Evolutionary conservation across 2,329 filamentous ascomycete species (phyloP), one percentile per base, ranked within the genome.

Genomic region (Dactylellina parvicollis): DNA sequence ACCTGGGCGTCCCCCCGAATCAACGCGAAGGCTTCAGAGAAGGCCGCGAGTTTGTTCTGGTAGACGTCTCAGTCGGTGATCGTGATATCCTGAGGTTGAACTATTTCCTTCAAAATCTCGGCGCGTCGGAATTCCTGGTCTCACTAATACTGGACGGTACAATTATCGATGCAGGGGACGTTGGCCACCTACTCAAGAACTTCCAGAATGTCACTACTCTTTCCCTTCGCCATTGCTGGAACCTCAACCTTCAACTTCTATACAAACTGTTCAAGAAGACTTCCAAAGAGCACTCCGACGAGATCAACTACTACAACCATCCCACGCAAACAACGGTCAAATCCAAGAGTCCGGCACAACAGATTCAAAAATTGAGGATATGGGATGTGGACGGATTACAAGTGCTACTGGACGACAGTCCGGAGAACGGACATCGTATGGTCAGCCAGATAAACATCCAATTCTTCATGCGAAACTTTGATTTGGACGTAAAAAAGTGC

Each of bases 251-350:
- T 20, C 69, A 73, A 24, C 60, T 66, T 32, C 46, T 73, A 4
- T 73, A 73, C 24, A 65, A 66, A 24, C 60, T 73, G 1, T 73
- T 73, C 20, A 73, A 73, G 50, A 73, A 73, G 47, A 73, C 69
- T 9, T 20, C 69, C 0, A 65, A 64, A 26, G 69, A 64, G 4
- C 69, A 73, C 24, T 30, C 3, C n/a, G 55, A 73, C 14, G 60
- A 73, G 56, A 60, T 73, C 18, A 73, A 73, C 24, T 73, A 64
- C 14, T 73, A 60, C 38, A 73, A 61, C 18, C 60, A 59, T 36
- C 28, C n/a, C 14, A 36, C 57, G 9, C 50, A 73, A 14, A 34
- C 42, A 26, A 38, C 28, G 3, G 34, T 40, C 44, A 38, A 40
- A 32, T 66, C 69, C 3, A 66, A 56, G 47, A 36, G 38, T 14